A percentile compares a stretch with the other conserved stretches of the same genome.
These are phyloP conservation scores for Pichia thaimueangensis DNA, from an alignment of 805 yeast species.

Conservation along the genomic window DNA sequence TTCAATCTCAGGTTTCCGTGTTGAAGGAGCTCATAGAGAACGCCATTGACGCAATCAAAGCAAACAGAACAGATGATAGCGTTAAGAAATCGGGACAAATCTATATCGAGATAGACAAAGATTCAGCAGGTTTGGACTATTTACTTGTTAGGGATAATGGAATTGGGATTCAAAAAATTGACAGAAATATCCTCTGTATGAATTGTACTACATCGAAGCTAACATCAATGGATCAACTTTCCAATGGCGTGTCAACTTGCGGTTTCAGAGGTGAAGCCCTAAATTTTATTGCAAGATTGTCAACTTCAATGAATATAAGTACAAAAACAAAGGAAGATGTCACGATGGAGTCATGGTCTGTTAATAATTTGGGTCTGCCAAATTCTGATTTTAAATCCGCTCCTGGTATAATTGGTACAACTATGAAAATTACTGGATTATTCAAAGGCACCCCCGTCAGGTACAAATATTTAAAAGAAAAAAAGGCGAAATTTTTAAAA, in stretches of 20 bases:
- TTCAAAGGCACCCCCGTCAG: conserved; percentile 32
- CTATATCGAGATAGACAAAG: conserved; percentile 32
- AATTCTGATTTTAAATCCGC: conserved; percentile 16
- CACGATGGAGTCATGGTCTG: conserved; percentile 33
- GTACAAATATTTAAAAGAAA: conserved; percentile 25
- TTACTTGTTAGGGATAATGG: conserved; percentile 36
- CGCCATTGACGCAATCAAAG: conserved; percentile 32
- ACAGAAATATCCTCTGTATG: conserved; percentile 31
- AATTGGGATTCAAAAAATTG: conserved; percentile 28
- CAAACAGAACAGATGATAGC: too few species aligned
- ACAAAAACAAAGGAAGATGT: conserved; percentile 28
- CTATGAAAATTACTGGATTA: conserved; percentile 28
- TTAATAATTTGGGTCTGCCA: conserved; percentile 25
- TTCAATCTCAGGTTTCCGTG: conserved; percentile 31
- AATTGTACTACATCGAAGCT: conserved; percentile 40
- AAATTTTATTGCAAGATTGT: conserved; percentile 30
- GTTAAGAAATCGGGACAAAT: conserved; percentile 21
- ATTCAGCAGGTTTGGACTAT: conserved; percentile 31
- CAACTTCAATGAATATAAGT: conserved; percentile 26
- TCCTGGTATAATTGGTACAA: conserved; percentile 33
- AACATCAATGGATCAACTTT: conserved; percentile 25
- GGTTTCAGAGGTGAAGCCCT: conserved; percentile 51
- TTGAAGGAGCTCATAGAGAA: conserved; percentile 38
- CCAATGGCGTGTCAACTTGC: conserved; percentile 26
- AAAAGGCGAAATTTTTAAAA: conserved; percentile 21